phyloP scores from a whole-genome alignment of 2,329 filamentous ascomycete genomes.

The Neonectria faginata region DNA sequence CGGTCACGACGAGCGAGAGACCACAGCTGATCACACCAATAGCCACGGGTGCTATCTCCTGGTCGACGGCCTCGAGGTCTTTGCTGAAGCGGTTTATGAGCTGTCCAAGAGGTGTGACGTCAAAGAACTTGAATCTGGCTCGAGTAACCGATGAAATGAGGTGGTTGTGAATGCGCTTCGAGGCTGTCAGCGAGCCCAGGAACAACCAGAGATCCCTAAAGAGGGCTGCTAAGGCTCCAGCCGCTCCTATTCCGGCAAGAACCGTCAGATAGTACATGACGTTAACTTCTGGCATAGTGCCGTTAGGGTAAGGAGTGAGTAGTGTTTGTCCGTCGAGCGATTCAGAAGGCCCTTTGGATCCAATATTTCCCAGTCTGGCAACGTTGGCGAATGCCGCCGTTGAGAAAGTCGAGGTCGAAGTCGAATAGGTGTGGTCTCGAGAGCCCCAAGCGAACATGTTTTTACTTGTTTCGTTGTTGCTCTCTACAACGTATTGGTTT shows the following conservation, averaged over 20 bases:
- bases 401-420: constrained; percentile 40
- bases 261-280: constrained; percentile 85
- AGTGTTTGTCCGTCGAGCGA: constrained; percentile 29
- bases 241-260: constrained; percentile 82
- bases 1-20: constrained; percentile 81
- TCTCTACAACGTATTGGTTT: constrained; percentile 79
- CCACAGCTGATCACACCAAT: constrained; percentile 78
- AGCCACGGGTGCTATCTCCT: constrained; percentile 93
- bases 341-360: constrained; percentile 4
- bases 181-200: constrained; percentile 89
- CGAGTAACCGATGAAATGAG: constrained; percentile 84
- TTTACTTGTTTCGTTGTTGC: constrained; percentile 15
- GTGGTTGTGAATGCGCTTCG: constrained; percentile 82
- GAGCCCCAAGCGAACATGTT: constrained; percentile 31
- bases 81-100: constrained; percentile 99
- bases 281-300: constrained; percentile 67
- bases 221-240: constrained; percentile 84
- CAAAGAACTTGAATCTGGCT: constrained; percentile 97
- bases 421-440: constrained; percentile 42
- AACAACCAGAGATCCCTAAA: constrained; percentile 90
- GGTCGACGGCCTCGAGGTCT: constrained; percentile 93
- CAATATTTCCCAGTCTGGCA: constrained; percentile 51
- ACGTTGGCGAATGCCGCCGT: constrained; percentile 53
- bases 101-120: constrained; percentile 93
- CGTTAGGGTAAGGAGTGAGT: constrained; percentile 53